A percentile compares a stretch with the other conserved stretches of the same genome.
Evolutionary conservation across 1,139 yeast genomes (phyloP).

Genomic region (Zygotorulaspora mrakii): DNA sequence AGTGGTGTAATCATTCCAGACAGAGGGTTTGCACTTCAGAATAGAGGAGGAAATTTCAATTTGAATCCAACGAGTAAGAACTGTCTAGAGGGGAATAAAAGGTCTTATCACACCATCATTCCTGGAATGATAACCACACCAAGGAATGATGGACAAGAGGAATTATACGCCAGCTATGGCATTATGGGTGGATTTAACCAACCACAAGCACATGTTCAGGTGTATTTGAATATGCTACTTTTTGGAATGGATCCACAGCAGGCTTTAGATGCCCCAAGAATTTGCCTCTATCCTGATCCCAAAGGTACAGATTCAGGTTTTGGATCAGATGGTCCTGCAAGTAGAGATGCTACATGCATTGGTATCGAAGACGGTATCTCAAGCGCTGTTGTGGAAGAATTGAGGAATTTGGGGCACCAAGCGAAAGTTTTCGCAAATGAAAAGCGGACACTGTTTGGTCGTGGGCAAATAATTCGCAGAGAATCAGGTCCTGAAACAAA

Average conservation of each 20-base stretch:
- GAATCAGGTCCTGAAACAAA: slow-evolving; percentile 33
- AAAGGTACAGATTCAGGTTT: slow-evolving; percentile 49
- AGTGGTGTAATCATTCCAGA: slow-evolving; percentile 57
- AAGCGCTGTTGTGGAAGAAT: slow-evolving; percentile 42
- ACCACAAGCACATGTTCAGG: slow-evolving; percentile 83
- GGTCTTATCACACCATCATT: slow-evolving; percentile 82
- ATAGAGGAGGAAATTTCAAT: slow-evolving; percentile 74
- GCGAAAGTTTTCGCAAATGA: slow-evolving; percentile 47
- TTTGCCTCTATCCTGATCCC: slow-evolving; percentile 56
- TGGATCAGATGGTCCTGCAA: slow-evolving; percentile 67
- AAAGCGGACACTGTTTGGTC: slow-evolving; percentile 52
- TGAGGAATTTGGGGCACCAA: slow-evolving; percentile 56
- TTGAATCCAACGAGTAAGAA: slow-evolving; percentile 56
- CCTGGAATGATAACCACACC: slow-evolving; percentile 67
- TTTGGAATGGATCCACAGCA: slow-evolving; percentile 70
- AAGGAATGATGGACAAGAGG: slow-evolving; percentile 40
- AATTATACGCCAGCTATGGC: slow-evolving; percentile 67
- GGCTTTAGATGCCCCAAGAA: slow-evolving; percentile 72
- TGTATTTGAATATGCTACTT: slow-evolving; percentile 58
- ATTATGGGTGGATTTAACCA: slow-evolving; percentile 90
- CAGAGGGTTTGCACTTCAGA: slow-evolving; percentile 67
- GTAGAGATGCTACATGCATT: slow-evolving; percentile 56
- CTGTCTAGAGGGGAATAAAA: slow-evolving; percentile 61
- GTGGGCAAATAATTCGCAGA: slow-evolving; percentile 70
- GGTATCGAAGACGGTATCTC: slow-evolving; percentile 64